Conservation (phyloP, 148 eudicot genomes). For the Mesembryanthemum crystallinum region DNA sequence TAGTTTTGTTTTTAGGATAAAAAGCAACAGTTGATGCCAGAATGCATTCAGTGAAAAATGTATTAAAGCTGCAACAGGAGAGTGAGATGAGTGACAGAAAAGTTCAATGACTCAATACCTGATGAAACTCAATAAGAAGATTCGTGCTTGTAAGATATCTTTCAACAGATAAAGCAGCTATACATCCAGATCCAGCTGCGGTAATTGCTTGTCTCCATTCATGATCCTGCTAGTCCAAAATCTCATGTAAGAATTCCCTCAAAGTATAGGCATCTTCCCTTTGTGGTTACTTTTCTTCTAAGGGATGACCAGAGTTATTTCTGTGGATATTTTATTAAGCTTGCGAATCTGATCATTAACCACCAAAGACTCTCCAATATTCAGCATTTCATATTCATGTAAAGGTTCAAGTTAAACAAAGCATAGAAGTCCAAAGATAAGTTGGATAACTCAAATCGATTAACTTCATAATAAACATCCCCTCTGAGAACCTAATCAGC, state of each 20-base stretch:
- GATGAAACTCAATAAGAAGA: constrained; percentile 95
- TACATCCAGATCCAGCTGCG: constrained; percentile 98
- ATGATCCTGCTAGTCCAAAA: constrained; percentile 57
- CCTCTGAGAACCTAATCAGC: too few species aligned
- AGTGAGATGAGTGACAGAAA: neutral
- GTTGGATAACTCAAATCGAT: too few species aligned
- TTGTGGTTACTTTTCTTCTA: neutral
- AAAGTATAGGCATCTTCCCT: constrained; percentile 7
- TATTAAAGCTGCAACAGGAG: neutral
- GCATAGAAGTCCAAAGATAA: too few species aligned
- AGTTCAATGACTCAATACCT: constrained; percentile 42
- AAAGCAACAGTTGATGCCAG: neutral
- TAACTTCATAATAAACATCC: too few species aligned
- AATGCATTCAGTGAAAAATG: neutral
- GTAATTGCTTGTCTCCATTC: constrained; percentile 99
- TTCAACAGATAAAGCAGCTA: constrained; percentile 96
- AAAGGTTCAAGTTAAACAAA: too few species aligned
- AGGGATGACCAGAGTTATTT: neutral
- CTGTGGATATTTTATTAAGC: neutral
- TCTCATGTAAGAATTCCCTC: constrained; percentile 7
- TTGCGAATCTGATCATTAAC: neutral
- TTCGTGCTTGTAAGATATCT: constrained; percentile 85
- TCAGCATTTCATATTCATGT: too few species aligned
- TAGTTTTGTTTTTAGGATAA: neutral
- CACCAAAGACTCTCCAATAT: too few species aligned